Conservation (phyloP, 2,329 filamentous ascomycete species). For the Cordyceps cicadae region DNA sequence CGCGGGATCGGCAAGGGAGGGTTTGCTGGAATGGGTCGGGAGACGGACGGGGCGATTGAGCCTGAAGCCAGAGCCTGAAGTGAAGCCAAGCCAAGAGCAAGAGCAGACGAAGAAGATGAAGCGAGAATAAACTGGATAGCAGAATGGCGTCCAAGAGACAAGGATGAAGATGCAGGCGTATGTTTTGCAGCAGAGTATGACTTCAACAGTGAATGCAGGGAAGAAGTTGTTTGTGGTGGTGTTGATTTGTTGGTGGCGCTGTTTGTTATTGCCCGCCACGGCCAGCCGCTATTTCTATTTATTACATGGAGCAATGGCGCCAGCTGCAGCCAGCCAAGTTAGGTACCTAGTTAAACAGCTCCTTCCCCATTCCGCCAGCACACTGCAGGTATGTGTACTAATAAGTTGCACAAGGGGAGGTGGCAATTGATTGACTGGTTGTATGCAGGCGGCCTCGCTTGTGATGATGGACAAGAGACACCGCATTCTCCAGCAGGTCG, state of each 20-base stretch:
- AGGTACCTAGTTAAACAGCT: constrained; percentile 2
- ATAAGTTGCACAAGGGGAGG: too few relatives aligned
- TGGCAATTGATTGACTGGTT: not conserved
- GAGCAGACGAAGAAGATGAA: not conserved
- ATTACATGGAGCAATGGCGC: constrained; percentile 9
- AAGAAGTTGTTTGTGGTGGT: constrained; percentile 3
- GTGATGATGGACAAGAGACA: not conserved
- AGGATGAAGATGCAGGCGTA: not conserved
- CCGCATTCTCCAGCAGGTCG: not conserved
- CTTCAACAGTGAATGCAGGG: not conserved
- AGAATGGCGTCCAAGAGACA: not conserved
- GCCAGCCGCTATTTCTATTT: constrained; percentile 1
- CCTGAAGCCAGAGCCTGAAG: too few relatives aligned
- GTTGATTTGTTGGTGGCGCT: constrained; percentile 1
- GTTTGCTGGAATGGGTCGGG: not conserved
- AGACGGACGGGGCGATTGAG: not conserved
- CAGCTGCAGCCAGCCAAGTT: not conserved
- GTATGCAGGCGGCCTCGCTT: not conserved
- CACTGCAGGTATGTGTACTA: too few relatives aligned
- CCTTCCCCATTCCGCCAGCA: not conserved
- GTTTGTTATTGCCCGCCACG: not conserved
- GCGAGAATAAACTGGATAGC: not conserved
- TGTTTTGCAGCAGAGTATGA: not conserved
- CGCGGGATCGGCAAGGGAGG: constrained; percentile 13
- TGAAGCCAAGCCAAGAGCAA: not conserved